Conservation (phyloP, 768 basidiomycete species). For the Podaxis sp. region DNA sequence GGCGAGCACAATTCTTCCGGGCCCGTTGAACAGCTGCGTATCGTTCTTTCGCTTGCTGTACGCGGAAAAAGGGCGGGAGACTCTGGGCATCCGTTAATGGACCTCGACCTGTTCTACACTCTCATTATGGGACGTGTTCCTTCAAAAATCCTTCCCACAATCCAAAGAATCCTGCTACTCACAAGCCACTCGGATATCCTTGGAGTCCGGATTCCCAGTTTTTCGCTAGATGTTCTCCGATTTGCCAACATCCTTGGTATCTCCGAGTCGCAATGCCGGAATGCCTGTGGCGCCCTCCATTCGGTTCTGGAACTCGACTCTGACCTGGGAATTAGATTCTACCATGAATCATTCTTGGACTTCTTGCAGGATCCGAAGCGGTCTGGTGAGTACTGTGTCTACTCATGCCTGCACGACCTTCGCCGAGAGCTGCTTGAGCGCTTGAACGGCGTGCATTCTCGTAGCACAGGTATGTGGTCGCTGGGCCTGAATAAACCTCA, state of each 20-base stretch:
- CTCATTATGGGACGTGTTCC: background rate
- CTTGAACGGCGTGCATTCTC: background rate
- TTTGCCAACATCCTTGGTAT: background rate
- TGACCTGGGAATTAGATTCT: background rate
- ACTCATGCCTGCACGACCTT: background rate
- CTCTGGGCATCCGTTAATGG: background rate
- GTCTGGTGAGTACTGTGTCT: background rate
- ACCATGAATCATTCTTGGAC: background rate
- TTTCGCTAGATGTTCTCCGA: background rate
- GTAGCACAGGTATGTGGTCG: background rate
- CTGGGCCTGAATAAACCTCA: no score
- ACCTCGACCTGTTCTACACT: background rate
- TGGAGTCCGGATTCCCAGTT: no score
- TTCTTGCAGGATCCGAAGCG: background rate
- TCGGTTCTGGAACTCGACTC: background rate
- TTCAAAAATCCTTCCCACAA: background rate
- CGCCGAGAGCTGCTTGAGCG: background rate
- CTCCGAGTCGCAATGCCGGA: background rate
- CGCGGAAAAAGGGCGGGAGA: background rate
- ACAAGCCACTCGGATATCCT: background rate
- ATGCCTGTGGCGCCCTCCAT: background rate
- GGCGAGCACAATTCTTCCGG: slow-evolving; percentile 2
- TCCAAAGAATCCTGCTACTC: background rate
- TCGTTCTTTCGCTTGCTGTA: background rate
- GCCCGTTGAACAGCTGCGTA: background rate